Evolutionary conservation across 2,329 filamentous ascomycete species (phyloP), one percentile per base, ranked within the genome.

Genomic region (Nemania abortiva): DNA sequence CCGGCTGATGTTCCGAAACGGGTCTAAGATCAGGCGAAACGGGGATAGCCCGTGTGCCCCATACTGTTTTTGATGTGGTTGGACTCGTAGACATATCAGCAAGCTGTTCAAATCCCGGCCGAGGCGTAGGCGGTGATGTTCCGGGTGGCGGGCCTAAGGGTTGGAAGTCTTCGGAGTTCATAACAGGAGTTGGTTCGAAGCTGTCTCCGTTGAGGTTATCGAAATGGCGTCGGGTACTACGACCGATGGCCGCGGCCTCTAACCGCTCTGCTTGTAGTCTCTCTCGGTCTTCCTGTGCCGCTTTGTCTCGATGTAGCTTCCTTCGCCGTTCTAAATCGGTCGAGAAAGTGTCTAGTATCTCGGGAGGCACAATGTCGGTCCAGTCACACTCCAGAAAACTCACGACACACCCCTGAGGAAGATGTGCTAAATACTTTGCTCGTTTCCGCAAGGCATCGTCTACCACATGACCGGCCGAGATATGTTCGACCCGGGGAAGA

Each of bases 351-450:
- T 89, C 89, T n/a, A 98, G 84, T 3, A 93, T 87, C 59, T 93
- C 91, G 0, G 90, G 85, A 2, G 90, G 87, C 5, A 98, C 92
- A 45, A 96, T 92, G 73, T 97, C 94, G 2, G 93, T 94, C 95
- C 95, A 98, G 79, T 98, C 94, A 77, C 95, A 98, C 81, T 98
- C 95, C 0, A 98, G 81, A 75, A 97, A 97, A 73, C 87, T 94
- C 50, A 98, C 92, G 73, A 97, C 91, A 78, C 94, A 97, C n/a
- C 95, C 95, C 59, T 92, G 90, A 0, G 95, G 95, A 6, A 98
- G 85, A 79, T 98, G 95, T 0, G 89, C 89, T 2, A 98, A 86
- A 73, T 97, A 98, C 78, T 96, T 97, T 64, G 93, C 90, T 37
- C 94, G 89, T 77, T 92, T 94, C 55, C 95, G 89, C 62, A 97